These are phyloP conservation scores for Penicillium verrucosum DNA, from an alignment of 2,329 filamentous ascomycete genomes.

Conservation along the genomic window DNA sequence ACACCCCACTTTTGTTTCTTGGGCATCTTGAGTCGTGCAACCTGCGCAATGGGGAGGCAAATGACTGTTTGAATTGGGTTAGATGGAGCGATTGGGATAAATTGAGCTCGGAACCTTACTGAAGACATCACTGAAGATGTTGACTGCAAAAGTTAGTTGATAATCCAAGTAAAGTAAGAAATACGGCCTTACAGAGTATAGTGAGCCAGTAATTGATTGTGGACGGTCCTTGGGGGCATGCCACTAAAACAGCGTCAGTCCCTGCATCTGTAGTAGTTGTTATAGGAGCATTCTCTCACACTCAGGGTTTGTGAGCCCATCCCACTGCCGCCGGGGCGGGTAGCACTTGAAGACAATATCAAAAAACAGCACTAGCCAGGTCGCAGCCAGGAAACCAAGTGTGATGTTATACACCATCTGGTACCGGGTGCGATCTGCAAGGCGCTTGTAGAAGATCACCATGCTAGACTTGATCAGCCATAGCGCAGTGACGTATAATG, in stretches of 20 bases:
- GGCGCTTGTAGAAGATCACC: background rate
- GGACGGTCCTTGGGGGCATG: background rate
- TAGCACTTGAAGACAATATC: background rate
- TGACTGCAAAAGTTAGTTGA: background rate
- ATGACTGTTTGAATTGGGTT: background rate
- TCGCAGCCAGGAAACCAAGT: background rate
- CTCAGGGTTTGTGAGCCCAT: background rate
- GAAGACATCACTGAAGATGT: background rate
- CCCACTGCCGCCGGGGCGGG: background rate
- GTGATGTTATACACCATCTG: background rate
- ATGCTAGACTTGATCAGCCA: background rate
- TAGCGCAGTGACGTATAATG: background rate
- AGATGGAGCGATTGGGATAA: background rate
- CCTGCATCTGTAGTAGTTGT: background rate
- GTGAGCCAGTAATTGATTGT: background rate
- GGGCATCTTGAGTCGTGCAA: background rate
- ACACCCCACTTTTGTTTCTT: background rate
- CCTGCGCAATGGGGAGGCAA: background rate
- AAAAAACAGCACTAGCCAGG: background rate
- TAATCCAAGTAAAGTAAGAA: background rate
- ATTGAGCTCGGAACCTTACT: background rate
- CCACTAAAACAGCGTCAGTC: background rate
- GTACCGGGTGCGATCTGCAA: background rate
- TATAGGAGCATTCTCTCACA: background rate
- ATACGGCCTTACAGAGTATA: background rate